A percentile compares a stretch with the other conserved stretches of the same genome.
Evolutionary conservation across 371 early-diverging fungal genomes (phyloP).

Genomic region (Mortierella sp.): DNA sequence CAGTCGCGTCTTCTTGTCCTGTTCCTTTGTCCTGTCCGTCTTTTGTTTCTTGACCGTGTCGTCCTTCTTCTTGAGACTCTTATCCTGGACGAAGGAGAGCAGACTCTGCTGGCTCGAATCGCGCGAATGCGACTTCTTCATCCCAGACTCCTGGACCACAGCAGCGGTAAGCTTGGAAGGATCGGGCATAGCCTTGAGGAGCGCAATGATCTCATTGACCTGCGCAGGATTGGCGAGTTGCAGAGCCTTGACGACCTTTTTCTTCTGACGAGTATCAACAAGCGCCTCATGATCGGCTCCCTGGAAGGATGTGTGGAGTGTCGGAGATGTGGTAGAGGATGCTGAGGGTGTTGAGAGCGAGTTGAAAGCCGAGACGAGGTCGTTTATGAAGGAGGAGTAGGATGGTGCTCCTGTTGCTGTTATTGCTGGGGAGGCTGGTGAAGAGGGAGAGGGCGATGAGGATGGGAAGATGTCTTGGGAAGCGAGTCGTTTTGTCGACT

Average conservation of each 20-base stretch:
- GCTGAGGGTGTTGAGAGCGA: constrained; percentile 27
- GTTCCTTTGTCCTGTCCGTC: not conserved
- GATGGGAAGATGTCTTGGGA: constrained; percentile 12
- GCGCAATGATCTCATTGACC: constrained; percentile 44
- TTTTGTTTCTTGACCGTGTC: not conserved
- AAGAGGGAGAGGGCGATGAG: not conserved
- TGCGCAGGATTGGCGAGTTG: constrained; percentile 41
- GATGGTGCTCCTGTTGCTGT: not conserved
- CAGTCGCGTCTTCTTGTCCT: not conserved
- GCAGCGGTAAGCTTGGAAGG: constrained; percentile 12
- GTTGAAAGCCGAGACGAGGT: constrained; percentile 44
- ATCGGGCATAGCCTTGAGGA: constrained; percentile 60
- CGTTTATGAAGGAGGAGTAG: constrained; percentile 35
- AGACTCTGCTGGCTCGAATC: constrained; percentile 6
- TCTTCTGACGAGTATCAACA: constrained; percentile 31
- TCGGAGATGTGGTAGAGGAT: constrained; percentile 26
- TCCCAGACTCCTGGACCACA: not conserved
- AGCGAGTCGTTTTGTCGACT: constrained; percentile 9
- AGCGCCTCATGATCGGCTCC: constrained; percentile 38
- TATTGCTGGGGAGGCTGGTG: not conserved
- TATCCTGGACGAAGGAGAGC: not conserved
- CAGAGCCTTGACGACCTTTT: constrained; percentile 54
- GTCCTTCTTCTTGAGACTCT: not conserved
- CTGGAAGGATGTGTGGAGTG: constrained; percentile 33
- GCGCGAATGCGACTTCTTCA: constrained; percentile 11